A percentile compares a stretch with the other conserved stretches of the same genome.
Conservation (phyloP, 331 rosid species). For the Stylosanthes scabra region DNA sequence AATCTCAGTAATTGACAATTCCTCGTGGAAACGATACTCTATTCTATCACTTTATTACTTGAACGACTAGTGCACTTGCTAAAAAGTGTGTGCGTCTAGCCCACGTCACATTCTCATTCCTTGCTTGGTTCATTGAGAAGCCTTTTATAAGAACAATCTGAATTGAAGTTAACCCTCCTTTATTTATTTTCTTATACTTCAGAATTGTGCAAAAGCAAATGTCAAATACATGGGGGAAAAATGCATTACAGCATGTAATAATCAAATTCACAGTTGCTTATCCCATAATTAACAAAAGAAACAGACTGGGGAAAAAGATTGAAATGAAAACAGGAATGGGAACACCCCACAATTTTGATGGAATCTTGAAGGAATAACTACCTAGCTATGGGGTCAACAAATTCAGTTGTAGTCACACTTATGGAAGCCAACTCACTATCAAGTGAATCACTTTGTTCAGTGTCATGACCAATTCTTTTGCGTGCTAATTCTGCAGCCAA, state of each 20-base stretch:
- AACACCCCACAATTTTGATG: background rate
- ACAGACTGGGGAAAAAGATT: background rate
- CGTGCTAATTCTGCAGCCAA: conserved; percentile 34
- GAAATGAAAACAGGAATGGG: background rate
- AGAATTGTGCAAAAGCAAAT: too few relatives aligned
- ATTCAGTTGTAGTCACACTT: conserved; percentile 23
- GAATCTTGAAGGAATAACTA: background rate
- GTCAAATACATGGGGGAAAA: background rate
- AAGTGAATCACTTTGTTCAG: conserved; percentile 16
- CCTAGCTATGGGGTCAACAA: conserved; percentile 37
- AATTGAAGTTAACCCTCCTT: too few relatives aligned
- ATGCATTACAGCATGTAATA: background rate
- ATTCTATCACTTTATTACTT: too few relatives aligned
- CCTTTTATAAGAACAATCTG: too few relatives aligned
- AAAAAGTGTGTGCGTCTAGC: too few relatives aligned
- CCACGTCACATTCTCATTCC: too few relatives aligned
- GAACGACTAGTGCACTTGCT: too few relatives aligned
- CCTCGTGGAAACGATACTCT: too few relatives aligned
- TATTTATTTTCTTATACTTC: too few relatives aligned
- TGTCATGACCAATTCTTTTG: background rate
- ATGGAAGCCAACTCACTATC: conserved; percentile 5
- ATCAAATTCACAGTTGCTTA: conserved; percentile 18
- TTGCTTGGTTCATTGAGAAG: too few relatives aligned
- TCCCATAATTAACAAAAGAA: conserved; percentile 7
- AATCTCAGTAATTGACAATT: too few relatives aligned